These are phyloP conservation scores for Ophiostoma sp. DNA, from an alignment of 2,329 filamentous ascomycete species.

Conservation along the genomic window DNA sequence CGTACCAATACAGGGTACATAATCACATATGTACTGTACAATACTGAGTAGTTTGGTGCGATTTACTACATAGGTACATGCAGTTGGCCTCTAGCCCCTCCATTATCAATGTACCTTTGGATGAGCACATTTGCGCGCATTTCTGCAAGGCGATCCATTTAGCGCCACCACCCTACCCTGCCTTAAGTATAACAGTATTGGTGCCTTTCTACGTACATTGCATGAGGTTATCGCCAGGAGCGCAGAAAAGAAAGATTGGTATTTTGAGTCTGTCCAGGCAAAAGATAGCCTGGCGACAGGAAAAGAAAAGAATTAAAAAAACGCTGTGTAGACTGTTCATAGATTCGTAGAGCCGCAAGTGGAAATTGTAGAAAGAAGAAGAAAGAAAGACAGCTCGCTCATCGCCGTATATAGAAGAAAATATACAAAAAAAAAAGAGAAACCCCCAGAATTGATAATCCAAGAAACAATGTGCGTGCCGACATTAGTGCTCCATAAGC, in stretches of 20 bases:
- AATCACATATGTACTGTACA: not conserved
- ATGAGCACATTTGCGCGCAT: slow-evolving; percentile 29
- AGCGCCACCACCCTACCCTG: slow-evolving; percentile 18
- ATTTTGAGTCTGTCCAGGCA: not conserved
- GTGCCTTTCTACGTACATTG: not conserved
- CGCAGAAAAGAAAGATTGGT: not conserved
- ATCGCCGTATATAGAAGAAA: not conserved
- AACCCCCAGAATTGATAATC: not conserved
- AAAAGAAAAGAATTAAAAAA: not conserved
- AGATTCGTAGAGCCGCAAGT: not conserved
- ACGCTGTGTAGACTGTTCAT: not conserved
- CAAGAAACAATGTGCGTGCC: not conserved
- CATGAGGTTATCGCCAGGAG: not conserved
- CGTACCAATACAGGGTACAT: too few relatives aligned
- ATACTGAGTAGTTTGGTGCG: not conserved
- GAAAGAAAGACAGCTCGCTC: slow-evolving; percentile 13
- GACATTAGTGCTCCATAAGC: slow-evolving; percentile 44
- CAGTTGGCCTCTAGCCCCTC: not conserved
- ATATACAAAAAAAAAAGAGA: not conserved
- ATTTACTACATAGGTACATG: not conserved
- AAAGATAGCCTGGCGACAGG: not conserved
- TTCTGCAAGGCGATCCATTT: slow-evolving; percentile 24
- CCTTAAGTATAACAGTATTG: not conserved
- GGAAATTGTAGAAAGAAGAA: not conserved
- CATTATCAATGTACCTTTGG: not conserved